These are phyloP conservation scores for Myxozyma kluyveri DNA, from an alignment of 805 yeast species.

Conservation along the genomic window DNA sequence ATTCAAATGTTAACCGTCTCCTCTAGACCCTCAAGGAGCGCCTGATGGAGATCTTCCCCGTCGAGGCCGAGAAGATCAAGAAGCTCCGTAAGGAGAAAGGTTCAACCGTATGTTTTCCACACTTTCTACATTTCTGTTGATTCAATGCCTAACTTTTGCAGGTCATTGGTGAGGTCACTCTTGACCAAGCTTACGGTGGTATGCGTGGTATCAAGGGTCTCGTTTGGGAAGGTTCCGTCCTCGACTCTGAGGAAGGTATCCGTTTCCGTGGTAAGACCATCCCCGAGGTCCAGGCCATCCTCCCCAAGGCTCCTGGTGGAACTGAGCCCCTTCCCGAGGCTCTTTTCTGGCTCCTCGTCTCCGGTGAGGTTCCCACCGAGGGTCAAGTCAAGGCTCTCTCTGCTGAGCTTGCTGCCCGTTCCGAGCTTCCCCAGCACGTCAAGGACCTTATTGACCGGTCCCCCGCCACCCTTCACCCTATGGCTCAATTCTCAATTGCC, in stretches of 20 bases:
- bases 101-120: slow-evolving; percentile 49
- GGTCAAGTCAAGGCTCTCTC: slow-evolving; percentile 57
- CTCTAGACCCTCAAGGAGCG: slow-evolving; percentile 77
- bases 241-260: slow-evolving; percentile 74
- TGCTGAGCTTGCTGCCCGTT: slow-evolving; percentile 61
- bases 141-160: slow-evolving; percentile 7
- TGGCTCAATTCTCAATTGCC: slow-evolving; percentile 79
- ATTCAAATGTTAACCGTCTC: background rate
- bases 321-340: slow-evolving; percentile 71
- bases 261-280: slow-evolving; percentile 76
- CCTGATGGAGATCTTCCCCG: slow-evolving; percentile 89
- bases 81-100: slow-evolving; percentile 88
- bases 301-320: slow-evolving; percentile 57
- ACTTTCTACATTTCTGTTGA: background rate
- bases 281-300: slow-evolving; percentile 61
- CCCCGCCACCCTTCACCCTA: slow-evolving; percentile 72
- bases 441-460: slow-evolving; percentile 58
- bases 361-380: slow-evolving; percentile 67
- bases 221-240: slow-evolving; percentile 77
- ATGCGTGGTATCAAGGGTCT: slow-evolving; percentile 76
- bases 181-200: slow-evolving; percentile 84
- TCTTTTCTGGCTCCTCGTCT: slow-evolving; percentile 71
- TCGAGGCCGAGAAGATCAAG: slow-evolving; percentile 86
- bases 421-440: slow-evolving; percentile 63
- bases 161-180: slow-evolving; percentile 66